These are phyloP conservation scores for Comarum palustre DNA, from an alignment of 306 rosid genomes.

Conservation along the genomic window DNA sequence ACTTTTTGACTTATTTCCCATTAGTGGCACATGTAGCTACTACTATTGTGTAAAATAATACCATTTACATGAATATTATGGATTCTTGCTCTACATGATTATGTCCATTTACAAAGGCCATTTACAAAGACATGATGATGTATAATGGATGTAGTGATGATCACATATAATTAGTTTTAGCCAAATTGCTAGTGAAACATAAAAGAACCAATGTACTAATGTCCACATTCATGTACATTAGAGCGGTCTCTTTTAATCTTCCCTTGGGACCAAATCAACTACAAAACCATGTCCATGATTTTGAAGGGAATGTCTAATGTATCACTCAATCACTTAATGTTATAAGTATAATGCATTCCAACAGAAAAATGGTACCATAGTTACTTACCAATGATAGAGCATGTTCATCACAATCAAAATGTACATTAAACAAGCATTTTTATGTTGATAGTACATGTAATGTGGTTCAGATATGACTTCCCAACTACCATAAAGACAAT, in stretches of 20 bases:
- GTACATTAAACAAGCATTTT: background rate
- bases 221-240: background rate
- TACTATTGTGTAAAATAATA: background rate
- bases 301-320: background rate
- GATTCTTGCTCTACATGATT: background rate
- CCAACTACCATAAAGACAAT: background rate
- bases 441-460: background rate
- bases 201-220: background rate
- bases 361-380: too few relatives aligned
- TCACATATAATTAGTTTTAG: background rate
- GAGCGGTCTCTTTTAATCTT: background rate
- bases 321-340: background rate
- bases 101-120: background rate
- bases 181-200: background rate
- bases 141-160: background rate
- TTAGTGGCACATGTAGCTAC: background rate
- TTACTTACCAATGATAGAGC: background rate
- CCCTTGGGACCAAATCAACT: background rate
- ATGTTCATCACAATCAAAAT: background rate
- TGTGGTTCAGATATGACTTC: background rate
- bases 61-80: background rate
- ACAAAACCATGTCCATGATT: background rate
- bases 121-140: background rate
- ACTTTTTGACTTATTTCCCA: slow-evolving; percentile 22
- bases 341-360: background rate